These are phyloP conservation scores for Neurospora sp. DNA, from an alignment of 495 filamentous ascomycete genomes.

Conservation along the genomic window DNA sequence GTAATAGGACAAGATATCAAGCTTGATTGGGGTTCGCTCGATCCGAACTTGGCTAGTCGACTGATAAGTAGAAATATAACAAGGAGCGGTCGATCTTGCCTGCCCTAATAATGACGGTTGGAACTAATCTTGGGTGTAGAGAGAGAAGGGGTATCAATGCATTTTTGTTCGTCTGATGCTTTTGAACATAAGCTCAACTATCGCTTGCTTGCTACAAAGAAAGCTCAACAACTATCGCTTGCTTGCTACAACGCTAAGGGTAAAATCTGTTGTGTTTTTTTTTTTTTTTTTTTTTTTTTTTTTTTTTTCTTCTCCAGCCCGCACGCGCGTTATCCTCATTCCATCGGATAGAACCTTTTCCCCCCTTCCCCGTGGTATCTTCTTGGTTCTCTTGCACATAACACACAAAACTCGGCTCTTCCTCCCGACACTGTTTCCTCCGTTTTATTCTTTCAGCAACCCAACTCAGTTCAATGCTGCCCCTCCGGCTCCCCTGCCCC, in stretches of 20 bases:
- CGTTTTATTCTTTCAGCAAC: too few relatives aligned
- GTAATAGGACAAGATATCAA: too few relatives aligned
- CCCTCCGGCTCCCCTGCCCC: conserved; percentile 43
- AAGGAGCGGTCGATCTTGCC: too few relatives aligned
- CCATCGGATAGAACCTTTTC: not conserved
- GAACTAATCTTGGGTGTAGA: not conserved
- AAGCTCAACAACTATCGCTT: not conserved
- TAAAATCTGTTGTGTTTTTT: too few relatives aligned
- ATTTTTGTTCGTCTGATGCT: not conserved
- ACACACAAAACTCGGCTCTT: too few relatives aligned
- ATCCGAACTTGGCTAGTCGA: too few relatives aligned
- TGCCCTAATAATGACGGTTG: too few relatives aligned
- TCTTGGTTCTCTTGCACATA: too few relatives aligned
- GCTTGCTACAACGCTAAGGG: not conserved
- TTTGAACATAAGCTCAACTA: not conserved
- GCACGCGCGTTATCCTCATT: not conserved
- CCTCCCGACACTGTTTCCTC: not conserved
- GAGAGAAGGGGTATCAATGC: not conserved
- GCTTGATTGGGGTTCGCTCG: too few relatives aligned
- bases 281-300: too few relatives aligned
- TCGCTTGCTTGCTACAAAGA: too few relatives aligned
- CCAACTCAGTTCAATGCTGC: not conserved
- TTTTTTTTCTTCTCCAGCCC: not conserved
- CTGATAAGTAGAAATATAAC: too few relatives aligned
- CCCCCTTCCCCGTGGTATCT: not conserved